Conservation (phyloP, 164 flowering plant species). For the Macadamia tetraphylla region DNA sequence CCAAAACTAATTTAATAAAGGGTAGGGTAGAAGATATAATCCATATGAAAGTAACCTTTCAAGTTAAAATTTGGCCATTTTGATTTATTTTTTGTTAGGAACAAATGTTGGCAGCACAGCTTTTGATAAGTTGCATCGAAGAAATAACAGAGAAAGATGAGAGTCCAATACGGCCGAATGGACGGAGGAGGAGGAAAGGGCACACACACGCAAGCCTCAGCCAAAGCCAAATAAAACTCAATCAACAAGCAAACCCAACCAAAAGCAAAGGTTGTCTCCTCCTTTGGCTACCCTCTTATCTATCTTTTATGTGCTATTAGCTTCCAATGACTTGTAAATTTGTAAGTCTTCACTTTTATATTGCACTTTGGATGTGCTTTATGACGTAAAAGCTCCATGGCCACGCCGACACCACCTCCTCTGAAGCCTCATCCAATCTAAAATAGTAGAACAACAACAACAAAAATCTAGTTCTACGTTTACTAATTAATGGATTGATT, state of each 20-base stretch:
- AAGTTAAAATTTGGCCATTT: no score
- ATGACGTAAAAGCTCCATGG: conserved; percentile 1
- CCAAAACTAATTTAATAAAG: no score
- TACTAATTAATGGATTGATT: neutral
- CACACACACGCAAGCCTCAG: no score
- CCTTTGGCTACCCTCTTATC: neutral
- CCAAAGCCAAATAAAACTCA: neutral
- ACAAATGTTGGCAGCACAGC: no score
- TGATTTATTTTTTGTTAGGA: no score
- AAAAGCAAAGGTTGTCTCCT: conserved; percentile 13
- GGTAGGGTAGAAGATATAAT: no score
- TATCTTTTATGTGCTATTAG: conserved; percentile 2
- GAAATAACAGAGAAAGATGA: no score
- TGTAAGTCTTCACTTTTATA: neutral
- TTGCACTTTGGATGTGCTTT: conserved; percentile 3
- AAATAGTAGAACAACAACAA: neutral
- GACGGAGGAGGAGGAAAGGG: no score
- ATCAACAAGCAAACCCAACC: conserved; percentile 2
- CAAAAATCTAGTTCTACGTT: neutral
- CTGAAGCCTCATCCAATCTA: neutral
- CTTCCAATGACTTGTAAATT: conserved; percentile 3
- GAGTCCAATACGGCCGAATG: no score
- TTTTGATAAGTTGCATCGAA: no score
- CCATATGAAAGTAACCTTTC: no score
- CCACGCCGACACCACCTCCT: neutral